phyloP scores from a whole-genome alignment of 2,329 filamentous ascomycete genomes.

The Microdochium bolleyi region DNA sequence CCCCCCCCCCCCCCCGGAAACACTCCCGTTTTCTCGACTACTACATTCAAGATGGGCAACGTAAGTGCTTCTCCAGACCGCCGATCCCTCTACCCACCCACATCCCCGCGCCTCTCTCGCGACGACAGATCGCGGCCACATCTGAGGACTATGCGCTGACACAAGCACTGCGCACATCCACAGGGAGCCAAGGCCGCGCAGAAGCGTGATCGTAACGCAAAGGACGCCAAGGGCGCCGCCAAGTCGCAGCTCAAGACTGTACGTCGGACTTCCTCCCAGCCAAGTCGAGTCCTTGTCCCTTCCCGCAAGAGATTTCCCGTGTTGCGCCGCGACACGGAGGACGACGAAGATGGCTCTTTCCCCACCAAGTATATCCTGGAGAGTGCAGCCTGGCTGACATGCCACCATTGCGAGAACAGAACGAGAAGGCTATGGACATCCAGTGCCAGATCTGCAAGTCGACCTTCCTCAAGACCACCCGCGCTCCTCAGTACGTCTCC shows the following conservation, averaged over 20 bases:
- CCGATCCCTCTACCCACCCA: constrained; percentile 1
- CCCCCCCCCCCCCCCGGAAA: no score
- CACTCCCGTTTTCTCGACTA: no score
- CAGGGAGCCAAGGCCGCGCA: constrained; percentile 60
- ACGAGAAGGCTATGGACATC: constrained; percentile 66
- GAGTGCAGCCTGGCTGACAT: background rate
- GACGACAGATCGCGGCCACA: background rate
- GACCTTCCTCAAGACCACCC: constrained; percentile 72
- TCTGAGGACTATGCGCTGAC: background rate
- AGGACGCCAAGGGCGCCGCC: constrained; percentile 46
- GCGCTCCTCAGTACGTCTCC: constrained; percentile 55
- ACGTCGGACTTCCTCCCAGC: constrained; percentile 22
- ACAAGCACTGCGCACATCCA: constrained; percentile 5
- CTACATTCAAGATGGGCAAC: constrained; percentile 9
- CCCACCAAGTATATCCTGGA: no score
- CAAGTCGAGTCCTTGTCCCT: background rate
- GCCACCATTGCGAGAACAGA: constrained; percentile 34
- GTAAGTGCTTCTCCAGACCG: constrained; percentile 7
- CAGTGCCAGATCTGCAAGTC: constrained; percentile 71
- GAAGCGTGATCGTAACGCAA: constrained; percentile 66
- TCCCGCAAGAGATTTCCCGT: no score
- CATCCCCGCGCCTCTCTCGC: background rate
- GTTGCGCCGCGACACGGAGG: no score
- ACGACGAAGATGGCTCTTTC: no score
- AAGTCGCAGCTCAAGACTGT: constrained; percentile 65